A percentile compares a stretch with the other conserved stretches of the same genome.
These are phyloP conservation scores for Tulasnella sp. DNA, from an alignment of 768 basidiomycete genomes.

Conservation along the genomic window DNA sequence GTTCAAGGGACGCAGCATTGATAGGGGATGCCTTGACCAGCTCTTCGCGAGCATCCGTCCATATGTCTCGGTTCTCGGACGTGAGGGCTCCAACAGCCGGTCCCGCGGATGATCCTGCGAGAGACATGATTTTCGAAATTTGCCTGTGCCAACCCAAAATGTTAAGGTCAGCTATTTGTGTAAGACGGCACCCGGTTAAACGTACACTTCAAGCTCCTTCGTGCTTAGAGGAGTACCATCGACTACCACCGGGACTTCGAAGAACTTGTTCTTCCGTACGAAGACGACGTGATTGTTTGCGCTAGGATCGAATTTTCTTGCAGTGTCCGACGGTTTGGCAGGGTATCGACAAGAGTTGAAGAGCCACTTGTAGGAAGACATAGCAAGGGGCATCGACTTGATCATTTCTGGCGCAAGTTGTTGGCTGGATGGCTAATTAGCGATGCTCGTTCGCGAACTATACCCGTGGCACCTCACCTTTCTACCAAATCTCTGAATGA, in stretches of 20 bases:
- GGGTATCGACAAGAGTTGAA: constrained; percentile 95
- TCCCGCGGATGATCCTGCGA: constrained; percentile 40
- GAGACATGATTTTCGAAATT: constrained; percentile 54
- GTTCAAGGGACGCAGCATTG: constrained; percentile 59
- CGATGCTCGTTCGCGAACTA: no score
- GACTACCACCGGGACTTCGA: constrained; percentile 61
- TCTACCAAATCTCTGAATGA: constrained; percentile 79
- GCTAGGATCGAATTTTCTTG: constrained; percentile 63
- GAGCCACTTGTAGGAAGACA: constrained; percentile 28
- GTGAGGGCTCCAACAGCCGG: constrained; percentile 72
- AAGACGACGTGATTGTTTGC: constrained; percentile 83
- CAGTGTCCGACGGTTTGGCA: constrained; percentile 69
- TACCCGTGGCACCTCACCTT: constrained; percentile 38
- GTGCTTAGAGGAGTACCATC: constrained; percentile 63
- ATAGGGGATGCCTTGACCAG: constrained; percentile 51
- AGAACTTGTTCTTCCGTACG: constrained; percentile 86
- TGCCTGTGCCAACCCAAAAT: constrained; percentile 33
- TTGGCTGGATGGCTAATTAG: constrained; percentile 36
- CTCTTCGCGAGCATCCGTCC: constrained; percentile 64
- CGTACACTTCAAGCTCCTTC: constrained; percentile 68
- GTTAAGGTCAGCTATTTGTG: constrained; percentile 45
- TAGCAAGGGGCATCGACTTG: constrained; percentile 51
- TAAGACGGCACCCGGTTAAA: constrained; percentile 42
- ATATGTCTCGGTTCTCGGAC: constrained; percentile 77
- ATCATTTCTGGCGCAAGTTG: constrained; percentile 82